Conservation (phyloP, 2,329 filamentous ascomycete genomes). For the Tolypocladium amazonense region DNA sequence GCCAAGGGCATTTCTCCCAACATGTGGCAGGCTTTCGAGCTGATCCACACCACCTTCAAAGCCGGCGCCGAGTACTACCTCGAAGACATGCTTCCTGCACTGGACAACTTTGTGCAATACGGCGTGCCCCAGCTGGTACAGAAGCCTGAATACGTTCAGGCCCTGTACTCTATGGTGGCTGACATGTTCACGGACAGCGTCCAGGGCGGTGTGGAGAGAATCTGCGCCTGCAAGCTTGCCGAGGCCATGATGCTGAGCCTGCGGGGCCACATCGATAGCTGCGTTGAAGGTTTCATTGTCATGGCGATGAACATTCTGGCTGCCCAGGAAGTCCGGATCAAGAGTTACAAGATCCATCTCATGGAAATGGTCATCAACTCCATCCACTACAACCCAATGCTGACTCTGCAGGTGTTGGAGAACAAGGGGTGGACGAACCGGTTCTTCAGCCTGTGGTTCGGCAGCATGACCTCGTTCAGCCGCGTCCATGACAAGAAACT, state of each 20-base stretch:
- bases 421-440: constrained; percentile 91
- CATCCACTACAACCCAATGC: constrained; percentile 89
- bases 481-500: constrained; percentile 98
- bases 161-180: constrained; percentile 85
- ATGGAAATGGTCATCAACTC: constrained; percentile 99
- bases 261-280: constrained; percentile 76
- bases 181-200: constrained; percentile 92
- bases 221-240: constrained; percentile 94
- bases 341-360: constrained; percentile 87
- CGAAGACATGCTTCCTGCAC: constrained; percentile 94
- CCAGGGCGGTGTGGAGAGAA: constrained; percentile 85
- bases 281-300: constrained; percentile 77
- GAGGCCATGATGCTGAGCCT: constrained; percentile 97
- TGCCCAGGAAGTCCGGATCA: constrained; percentile 70
- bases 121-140: constrained; percentile 70
- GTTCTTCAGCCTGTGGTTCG: constrained; percentile 98
- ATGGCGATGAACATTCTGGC: constrained; percentile 79
- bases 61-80: constrained; percentile 93
- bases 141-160: constrained; percentile 77
- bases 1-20: constrained; percentile 90
- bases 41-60: constrained; percentile 96
- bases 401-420: constrained; percentile 83
- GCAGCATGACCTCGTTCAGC: constrained; percentile 85
- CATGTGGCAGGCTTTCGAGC: constrained; percentile 98
- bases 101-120: constrained; percentile 97